These are phyloP conservation scores for Tricholoma saponaceum DNA, from an alignment of 768 basidiomycete genomes.

Conservation along the genomic window DNA sequence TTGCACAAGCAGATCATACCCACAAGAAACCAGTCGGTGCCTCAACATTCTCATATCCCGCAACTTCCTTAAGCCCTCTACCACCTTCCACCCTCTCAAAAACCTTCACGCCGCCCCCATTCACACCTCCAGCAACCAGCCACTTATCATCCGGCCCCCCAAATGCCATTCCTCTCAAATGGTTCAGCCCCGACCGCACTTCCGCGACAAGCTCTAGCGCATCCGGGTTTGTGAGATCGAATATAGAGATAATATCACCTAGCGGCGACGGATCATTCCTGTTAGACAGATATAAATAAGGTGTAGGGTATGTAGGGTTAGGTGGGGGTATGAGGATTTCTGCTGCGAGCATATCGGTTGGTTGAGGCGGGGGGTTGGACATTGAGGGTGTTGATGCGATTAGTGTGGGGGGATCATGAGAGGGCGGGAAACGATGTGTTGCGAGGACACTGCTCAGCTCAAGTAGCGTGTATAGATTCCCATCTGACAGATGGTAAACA, in stretches of 20 bases:
- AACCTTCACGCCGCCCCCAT: conserved; percentile 65
- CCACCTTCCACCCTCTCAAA: conserved; percentile 66
- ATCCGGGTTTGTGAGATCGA: conserved; percentile 45
- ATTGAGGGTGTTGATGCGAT: conserved; percentile 47
- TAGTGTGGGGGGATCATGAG: conserved; percentile 35
- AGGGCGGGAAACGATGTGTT: conserved; percentile 48
- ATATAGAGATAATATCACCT: conserved; percentile 73
- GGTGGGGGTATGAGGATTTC: conserved; percentile 63
- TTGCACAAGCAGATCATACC: conserved; percentile 17
- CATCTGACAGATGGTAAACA: conserved; percentile 35
- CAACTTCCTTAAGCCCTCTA: conserved; percentile 49
- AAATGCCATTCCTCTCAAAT: conserved; percentile 67
- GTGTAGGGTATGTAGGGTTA: conserved; percentile 45
- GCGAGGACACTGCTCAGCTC: conserved; percentile 61
- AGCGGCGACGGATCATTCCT: conserved; percentile 65
- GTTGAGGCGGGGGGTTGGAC: conserved; percentile 36
- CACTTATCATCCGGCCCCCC: conserved; percentile 59
- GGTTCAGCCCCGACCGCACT: conserved; percentile 64
- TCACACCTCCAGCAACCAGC: conserved; percentile 60
- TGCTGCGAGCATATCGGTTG: conserved; percentile 56
- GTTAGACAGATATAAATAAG: conserved; percentile 72
- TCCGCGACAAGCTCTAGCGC: conserved; percentile 52
- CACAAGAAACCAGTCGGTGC: conserved; percentile 58
- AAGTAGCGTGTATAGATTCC: conserved; percentile 58
- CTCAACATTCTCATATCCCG: conserved; percentile 36